Conservation (phyloP, 2,329 filamentous ascomycete species). For the Fusarium chaquense region DNA sequence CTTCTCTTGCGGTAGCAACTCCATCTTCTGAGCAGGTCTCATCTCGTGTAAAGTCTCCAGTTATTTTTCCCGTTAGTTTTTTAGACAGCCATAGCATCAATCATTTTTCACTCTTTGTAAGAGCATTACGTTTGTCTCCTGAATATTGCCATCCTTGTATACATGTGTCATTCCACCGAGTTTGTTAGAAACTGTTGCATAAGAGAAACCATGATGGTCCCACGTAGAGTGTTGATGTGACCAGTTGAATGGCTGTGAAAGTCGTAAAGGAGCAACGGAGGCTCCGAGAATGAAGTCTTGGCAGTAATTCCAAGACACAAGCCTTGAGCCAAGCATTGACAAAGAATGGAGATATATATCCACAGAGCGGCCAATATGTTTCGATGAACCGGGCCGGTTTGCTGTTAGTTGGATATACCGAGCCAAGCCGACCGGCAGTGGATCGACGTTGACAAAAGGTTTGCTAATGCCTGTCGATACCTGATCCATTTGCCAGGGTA, state of each 20-base stretch:
- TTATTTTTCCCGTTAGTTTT: conserved; percentile 30
- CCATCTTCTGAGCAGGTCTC: conserved; percentile 48
- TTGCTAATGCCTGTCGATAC: conserved; percentile 43
- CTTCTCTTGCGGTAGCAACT: conserved; percentile 53
- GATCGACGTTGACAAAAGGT: conserved; percentile 49
- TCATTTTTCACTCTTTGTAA: conserved; percentile 30
- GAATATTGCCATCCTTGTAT: conserved; percentile 36
- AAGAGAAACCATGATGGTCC: conserved; percentile 47
- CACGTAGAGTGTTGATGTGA: conserved; percentile 1
- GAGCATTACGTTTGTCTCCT: conserved; percentile 30
- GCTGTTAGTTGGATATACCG: conserved; percentile 17
- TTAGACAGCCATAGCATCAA: conserved; percentile 33
- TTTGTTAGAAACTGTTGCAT: conserved; percentile 45
- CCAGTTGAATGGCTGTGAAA: conserved; percentile 24
- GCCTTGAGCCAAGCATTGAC: conserved; percentile 6
- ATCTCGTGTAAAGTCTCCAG: conserved; percentile 17
- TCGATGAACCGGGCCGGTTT: conserved; percentile 21
- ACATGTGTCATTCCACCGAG: conserved; percentile 40
- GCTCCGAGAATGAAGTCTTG: conserved; percentile 37
- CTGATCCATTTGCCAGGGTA: conserved; percentile 24
- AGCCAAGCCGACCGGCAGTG: conserved; percentile 35
- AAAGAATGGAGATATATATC: conserved; percentile 29
- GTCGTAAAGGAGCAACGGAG: conserved; percentile 27
- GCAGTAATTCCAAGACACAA: conserved; percentile 31
- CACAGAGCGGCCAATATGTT: conserved; percentile 34